phyloP scores from a whole-genome alignment of 2,329 filamentous ascomycete genomes.

The Clarireedia homoeocarpa region DNA sequence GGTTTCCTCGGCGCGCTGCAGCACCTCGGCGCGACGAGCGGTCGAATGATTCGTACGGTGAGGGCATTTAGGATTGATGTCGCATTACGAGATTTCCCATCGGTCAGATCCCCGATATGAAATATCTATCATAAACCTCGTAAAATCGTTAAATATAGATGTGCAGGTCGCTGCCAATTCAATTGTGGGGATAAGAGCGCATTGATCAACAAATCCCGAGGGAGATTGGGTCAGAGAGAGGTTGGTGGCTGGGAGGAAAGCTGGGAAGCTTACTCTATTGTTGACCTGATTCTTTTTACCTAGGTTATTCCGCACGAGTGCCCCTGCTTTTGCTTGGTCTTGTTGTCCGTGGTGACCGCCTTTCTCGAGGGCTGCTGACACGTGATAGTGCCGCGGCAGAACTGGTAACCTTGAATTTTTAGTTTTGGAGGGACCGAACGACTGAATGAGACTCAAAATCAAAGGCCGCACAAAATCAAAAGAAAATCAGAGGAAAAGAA shows the following conservation, averaged over 20 bases:
- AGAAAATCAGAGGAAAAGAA: too few species aligned
- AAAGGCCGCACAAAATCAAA: too few species aligned
- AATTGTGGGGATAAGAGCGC: constrained; percentile 5
- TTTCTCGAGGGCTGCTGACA: not conserved
- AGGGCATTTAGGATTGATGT: constrained; percentile 44
- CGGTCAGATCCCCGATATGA: not conserved
- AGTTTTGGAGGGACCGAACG: not conserved
- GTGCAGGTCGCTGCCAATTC: constrained; percentile 1
- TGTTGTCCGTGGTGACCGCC: not conserved
- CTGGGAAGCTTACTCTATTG: not conserved
- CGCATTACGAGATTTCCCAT: constrained; percentile 17
- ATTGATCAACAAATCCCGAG: constrained; percentile 11
- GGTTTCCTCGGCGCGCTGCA: constrained; percentile 50
- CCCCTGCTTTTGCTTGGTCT: too few species aligned
- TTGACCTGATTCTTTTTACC: constrained; percentile 2
- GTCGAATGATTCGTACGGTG: constrained; percentile 57
- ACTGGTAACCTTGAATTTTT: not conserved
- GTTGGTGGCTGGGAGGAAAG: not conserved
- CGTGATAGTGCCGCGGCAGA: not conserved
- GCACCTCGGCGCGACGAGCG: constrained; percentile 26
- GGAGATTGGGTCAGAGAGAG: not conserved
- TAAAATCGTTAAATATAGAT: constrained; percentile 5
- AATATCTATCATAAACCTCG: constrained; percentile 2
- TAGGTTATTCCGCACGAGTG: too few species aligned
- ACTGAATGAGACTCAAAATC: too few species aligned